Evolutionary conservation across 805 yeast species (phyloP).

Genomic region (Jamesozyma gamospora): DNA sequence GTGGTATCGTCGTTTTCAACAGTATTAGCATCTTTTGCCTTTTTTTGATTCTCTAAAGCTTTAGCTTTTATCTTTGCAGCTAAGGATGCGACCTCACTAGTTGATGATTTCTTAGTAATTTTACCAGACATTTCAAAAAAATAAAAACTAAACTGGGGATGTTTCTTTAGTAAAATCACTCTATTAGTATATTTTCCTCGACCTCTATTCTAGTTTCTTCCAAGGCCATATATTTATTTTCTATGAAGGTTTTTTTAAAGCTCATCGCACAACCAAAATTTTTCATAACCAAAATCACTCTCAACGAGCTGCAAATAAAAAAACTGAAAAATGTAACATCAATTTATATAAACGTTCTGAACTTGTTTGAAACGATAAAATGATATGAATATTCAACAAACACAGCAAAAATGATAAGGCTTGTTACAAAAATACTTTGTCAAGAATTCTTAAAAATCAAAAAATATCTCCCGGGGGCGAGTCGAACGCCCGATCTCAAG

Average conservation of each 20-base stretch:
- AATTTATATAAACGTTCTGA: no score
- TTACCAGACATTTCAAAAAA: conserved; percentile 6
- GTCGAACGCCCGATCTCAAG: no score
- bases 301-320: no score
- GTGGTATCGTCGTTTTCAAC: conserved; percentile 6
- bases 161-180: neutral
- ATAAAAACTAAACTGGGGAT: neutral
- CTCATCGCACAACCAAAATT: conserved; percentile 7
- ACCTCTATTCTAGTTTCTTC: no score
- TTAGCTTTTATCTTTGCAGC: conserved; percentile 47
- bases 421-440: no score
- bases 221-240: neutral
- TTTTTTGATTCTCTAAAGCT: conserved; percentile 29
- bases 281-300: neutral
- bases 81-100: conserved; percentile 33
- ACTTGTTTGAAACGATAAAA: no score
- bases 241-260: neutral
- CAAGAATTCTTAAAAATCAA: no score
- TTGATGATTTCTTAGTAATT: conserved; percentile 7
- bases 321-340: no score
- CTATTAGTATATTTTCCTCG: neutral
- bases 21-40: conserved; percentile 3
- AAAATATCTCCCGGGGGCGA: no score
- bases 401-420: no score
- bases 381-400: no score